Percentiles rank a stretch among this genome's conserved stretches.
Conservation (phyloP, 2,329 filamentous ascomycete species). For the Colletotrichum cuscutae region DNA sequence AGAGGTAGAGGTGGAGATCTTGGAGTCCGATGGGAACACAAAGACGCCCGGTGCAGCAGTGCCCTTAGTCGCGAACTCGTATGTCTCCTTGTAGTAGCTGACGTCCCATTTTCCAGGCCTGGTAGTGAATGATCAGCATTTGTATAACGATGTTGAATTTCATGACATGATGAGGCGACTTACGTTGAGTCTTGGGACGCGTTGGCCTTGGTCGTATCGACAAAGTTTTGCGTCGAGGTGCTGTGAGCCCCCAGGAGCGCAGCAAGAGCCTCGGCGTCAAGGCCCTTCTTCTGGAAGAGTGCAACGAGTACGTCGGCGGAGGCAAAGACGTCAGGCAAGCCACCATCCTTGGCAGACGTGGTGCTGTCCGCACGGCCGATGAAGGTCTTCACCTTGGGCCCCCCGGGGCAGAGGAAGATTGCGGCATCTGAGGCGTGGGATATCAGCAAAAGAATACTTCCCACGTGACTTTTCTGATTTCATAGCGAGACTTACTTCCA, state of each 20-base stretch:
- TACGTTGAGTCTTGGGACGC: conserved; percentile 60
- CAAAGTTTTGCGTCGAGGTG: conserved; percentile 58
- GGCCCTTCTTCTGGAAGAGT: conserved; percentile 63
- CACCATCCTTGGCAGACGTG: conserved; percentile 48
- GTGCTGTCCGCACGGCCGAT: conserved; percentile 60
- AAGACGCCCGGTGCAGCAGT: conserved; percentile 48
- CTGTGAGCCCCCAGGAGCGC: conserved; percentile 66
- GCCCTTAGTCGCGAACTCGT: conserved; percentile 43
- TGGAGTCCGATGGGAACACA: conserved; percentile 53
- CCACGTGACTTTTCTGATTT: background rate
- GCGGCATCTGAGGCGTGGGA: conserved; percentile 50
- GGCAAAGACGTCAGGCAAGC: conserved; percentile 55
- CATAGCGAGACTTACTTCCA: conserved; percentile 5
- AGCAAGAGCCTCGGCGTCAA: conserved; percentile 58
- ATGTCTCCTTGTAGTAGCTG: conserved; percentile 57
- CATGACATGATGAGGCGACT: background rate
- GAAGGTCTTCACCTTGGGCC: conserved; percentile 60
- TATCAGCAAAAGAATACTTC: no score
- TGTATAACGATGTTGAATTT: background rate
- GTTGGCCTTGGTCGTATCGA: conserved; percentile 51
- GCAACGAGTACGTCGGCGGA: conserved; percentile 55
- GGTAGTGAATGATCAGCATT: background rate
- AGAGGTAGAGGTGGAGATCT: conserved; percentile 47
- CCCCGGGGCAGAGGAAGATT: conserved; percentile 56
- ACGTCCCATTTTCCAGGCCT: conserved; percentile 62